Evolutionary conservation across 192 early-diverging fungal genomes (phyloP).

Genomic region (Coemansia sp.): DNA sequence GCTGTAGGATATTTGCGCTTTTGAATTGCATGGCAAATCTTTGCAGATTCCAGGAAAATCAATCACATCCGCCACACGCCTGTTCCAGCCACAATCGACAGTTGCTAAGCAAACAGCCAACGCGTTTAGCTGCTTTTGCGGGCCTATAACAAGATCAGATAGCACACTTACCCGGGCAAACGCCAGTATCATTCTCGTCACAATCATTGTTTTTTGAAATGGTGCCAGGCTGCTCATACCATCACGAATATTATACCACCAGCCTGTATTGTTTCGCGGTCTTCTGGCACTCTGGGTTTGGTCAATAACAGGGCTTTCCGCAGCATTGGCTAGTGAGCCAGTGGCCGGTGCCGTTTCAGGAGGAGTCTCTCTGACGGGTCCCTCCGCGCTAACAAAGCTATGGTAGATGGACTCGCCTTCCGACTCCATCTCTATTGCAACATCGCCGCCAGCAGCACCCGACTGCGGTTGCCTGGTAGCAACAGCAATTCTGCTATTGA

Average conservation of each 20-base stretch:
- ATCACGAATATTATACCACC: slow-evolving; percentile 3
- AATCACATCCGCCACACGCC: background rate
- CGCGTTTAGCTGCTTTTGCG: background rate
- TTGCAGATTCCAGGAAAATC: background rate
- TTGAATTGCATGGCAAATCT: background rate
- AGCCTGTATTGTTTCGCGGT: background rate
- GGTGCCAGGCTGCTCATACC: background rate
- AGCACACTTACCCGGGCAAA: background rate
- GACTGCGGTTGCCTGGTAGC: background rate
- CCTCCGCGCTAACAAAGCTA: background rate
- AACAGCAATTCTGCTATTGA: background rate
- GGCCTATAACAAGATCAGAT: background rate
- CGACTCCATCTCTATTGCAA: background rate
- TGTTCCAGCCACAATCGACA: background rate
- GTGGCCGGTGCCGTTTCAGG: background rate
- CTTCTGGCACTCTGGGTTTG: background rate
- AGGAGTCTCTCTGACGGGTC: background rate
- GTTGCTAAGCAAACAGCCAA: background rate
- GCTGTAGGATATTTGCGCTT: background rate
- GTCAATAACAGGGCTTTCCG: background rate
- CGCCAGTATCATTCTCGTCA: background rate
- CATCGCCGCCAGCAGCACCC: background rate
- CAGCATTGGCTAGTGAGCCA: background rate
- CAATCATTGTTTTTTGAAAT: slow-evolving; percentile 6
- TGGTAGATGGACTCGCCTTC: background rate